These are phyloP conservation scores for Yarrowia yakushimensis DNA, from an alignment of 805 yeast genomes.

Conservation along the genomic window DNA sequence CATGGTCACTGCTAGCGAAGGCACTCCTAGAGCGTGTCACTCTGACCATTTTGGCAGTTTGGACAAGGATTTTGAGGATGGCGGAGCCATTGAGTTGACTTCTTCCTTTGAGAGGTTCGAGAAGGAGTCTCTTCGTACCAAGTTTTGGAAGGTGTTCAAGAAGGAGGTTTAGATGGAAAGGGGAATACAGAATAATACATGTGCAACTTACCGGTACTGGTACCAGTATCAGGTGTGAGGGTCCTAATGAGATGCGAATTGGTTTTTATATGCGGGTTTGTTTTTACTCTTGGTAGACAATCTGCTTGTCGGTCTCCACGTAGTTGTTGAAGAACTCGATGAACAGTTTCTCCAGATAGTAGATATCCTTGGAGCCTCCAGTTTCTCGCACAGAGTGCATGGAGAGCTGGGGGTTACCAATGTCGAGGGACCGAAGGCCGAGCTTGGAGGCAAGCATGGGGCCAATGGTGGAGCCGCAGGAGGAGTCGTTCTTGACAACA, in stretches of 20 bases:
- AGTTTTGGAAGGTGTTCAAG: conserved; percentile 11
- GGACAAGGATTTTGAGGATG: background rate
- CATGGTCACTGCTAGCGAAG: conserved; percentile 15
- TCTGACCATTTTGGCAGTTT: background rate
- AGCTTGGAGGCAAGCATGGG: conserved; percentile 85
- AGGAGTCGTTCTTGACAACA: conserved; percentile 88
- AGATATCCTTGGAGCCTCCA: conserved; percentile 75
- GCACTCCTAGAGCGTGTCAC: conserved; percentile 10
- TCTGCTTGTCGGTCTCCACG: conserved; percentile 28
- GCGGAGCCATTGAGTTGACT: background rate
- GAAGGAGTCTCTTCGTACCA: background rate
- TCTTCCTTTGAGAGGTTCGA: background rate
- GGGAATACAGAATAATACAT: no score
- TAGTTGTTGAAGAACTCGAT: conserved; percentile 49
- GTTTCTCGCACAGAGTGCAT: conserved; percentile 96
- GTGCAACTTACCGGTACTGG: no score
- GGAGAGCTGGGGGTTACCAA: conserved; percentile 87
- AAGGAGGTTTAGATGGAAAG: background rate
- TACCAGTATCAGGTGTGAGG: no score
- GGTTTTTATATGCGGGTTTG: background rate
- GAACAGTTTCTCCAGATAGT: conserved; percentile 58
- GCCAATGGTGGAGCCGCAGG: conserved; percentile 96
- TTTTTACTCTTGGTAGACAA: conserved; percentile 23
- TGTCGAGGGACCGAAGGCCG: conserved; percentile 81
- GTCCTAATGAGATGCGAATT: background rate